Conservation (phyloP, 306 rosid species). For the Ochetophila trinervis region DNA sequence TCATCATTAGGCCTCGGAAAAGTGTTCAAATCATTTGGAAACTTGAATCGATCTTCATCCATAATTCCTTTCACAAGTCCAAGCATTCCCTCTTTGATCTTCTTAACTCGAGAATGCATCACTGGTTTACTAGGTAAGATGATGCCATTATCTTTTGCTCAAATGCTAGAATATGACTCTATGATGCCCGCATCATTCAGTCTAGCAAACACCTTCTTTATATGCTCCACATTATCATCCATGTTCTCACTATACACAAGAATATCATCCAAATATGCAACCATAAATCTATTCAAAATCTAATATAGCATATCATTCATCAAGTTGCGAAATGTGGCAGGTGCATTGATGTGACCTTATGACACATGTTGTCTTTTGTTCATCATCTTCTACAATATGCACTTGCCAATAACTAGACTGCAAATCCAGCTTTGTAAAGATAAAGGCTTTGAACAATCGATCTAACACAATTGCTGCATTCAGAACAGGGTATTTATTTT, state of each 20-base stretch:
- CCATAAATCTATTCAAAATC: not conserved
- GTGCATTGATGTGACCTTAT: not conserved
- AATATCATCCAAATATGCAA: not conserved
- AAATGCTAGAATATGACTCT: no score
- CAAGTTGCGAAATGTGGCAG: not conserved
- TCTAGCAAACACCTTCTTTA: not conserved
- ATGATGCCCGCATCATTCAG: no score
- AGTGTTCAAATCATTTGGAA: no score
- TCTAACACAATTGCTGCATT: no score
- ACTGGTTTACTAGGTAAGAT: no score
- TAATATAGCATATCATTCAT: not conserved
- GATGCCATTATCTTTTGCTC: no score
- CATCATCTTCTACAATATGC: not conserved
- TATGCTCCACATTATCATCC: not conserved
- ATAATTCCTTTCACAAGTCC: no score
- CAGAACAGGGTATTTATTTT: no score
- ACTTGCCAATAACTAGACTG: not conserved
- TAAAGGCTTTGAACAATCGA: not conserved
- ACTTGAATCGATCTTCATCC: no score
- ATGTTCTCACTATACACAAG: not conserved
- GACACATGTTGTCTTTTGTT: not conserved
- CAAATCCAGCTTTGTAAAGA: slow-evolving; percentile 1
- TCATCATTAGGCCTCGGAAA: no score
- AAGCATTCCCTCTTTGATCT: no score
- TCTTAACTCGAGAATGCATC: no score